Evolutionary conservation across 75 land plant genomes (phyloP).

Genomic region (Picea sitchensis): DNA sequence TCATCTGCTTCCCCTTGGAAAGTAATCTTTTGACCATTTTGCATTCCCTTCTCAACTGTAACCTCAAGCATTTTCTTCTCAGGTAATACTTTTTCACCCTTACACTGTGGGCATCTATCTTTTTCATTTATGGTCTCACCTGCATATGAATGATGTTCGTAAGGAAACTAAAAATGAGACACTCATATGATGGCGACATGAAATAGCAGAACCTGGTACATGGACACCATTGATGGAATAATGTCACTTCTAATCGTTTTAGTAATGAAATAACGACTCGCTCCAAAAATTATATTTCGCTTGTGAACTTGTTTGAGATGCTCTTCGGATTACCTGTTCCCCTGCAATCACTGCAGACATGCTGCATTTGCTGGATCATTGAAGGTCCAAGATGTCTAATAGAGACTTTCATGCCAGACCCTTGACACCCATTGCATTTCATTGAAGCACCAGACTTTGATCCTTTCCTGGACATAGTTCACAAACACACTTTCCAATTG

Average conservation of each 20-base stretch:
- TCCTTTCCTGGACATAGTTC: slow-evolving; percentile 47
- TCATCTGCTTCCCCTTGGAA: slow-evolving; percentile 95
- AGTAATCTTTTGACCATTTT: slow-evolving; percentile 80
- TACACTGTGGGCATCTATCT: slow-evolving; percentile 79
- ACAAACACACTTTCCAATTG: neutral
- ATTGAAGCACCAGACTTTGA: slow-evolving; percentile 73
- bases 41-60: slow-evolving; percentile 91
- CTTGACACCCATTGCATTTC: slow-evolving; percentile 69
- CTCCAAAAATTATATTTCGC: too few relatives aligned
- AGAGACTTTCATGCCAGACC: slow-evolving; percentile 77
- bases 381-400: slow-evolving; percentile 75
- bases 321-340: slow-evolving; percentile 35
- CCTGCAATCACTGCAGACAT: slow-evolving; percentile 69
- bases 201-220: too few relatives aligned
- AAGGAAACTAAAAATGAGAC: neutral
- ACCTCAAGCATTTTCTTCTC: slow-evolving; percentile 90
- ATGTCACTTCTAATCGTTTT: too few relatives aligned
- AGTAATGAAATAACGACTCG: too few relatives aligned
- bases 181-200: neutral
- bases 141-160: neutral
- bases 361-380: slow-evolving; percentile 92
- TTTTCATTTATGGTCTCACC: slow-evolving; percentile 84
- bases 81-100: slow-evolving; percentile 86
- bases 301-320: neutral
- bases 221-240: too few relatives aligned